phyloP scores from a whole-genome alignment of 148 eudicot species.

The Spergularia bocconei region DNA sequence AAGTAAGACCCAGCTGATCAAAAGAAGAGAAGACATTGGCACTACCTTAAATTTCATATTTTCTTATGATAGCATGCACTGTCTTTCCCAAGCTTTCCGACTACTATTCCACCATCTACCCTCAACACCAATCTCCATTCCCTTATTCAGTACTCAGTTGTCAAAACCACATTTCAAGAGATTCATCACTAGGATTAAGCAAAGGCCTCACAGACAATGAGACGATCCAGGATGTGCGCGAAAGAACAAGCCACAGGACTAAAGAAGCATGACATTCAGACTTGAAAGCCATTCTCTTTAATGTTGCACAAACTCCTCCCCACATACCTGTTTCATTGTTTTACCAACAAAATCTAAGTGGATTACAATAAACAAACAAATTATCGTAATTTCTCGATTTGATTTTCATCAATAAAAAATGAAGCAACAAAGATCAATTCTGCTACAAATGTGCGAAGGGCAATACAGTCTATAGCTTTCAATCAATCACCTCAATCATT shows the following conservation, averaged over 20 bases:
- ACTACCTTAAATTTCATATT: slow-evolving; percentile 34
- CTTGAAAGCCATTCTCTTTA: slow-evolving; percentile 21
- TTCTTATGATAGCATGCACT: background rate
- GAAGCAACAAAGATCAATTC: too few relatives aligned
- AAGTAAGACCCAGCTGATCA: background rate
- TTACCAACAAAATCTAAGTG: background rate
- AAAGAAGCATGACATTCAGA: slow-evolving; percentile 1
- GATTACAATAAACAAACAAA: background rate
- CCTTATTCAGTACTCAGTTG: background rate
- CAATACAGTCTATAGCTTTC: too few relatives aligned
- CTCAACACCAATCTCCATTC: background rate
- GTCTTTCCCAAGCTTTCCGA: background rate
- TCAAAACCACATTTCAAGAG: background rate
- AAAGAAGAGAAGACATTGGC: background rate
- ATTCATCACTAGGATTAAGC: background rate
- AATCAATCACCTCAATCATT: too few relatives aligned
- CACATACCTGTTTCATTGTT: slow-evolving; percentile 14
- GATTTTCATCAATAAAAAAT: too few relatives aligned
- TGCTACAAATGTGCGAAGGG: too few relatives aligned
- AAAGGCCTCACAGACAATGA: slow-evolving; percentile 42
- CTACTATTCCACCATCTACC: background rate
- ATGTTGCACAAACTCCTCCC: slow-evolving; percentile 1
- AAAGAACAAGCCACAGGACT: slow-evolving; percentile 26
- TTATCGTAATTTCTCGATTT: too few relatives aligned
- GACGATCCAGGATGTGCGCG: slow-evolving; percentile 45